Evolutionary conservation across 2,329 filamentous ascomycete species (phyloP), one percentile per base, ranked within the genome.

Genomic region (Fusarium compactum): DNA sequence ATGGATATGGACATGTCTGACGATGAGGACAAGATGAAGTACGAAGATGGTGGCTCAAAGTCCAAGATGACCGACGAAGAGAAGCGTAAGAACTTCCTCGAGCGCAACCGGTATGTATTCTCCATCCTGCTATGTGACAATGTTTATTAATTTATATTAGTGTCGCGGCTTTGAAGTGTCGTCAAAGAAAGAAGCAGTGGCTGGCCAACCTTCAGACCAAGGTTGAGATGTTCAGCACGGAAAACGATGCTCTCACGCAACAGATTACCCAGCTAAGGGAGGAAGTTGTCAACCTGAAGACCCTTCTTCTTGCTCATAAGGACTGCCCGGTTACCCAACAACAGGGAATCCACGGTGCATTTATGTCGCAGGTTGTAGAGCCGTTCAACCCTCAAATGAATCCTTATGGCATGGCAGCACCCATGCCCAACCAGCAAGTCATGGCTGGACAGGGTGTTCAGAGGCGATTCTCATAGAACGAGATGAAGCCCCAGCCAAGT

Each of bases 111-210:
- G 95, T 97, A 89, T 76, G 89, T 83, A 50, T 29, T 45, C 24
- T 40, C 15, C 50, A 29, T 12, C 16, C n/a, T 9, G 12, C 5
- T 29, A 15, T 5, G 11, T 24, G 32, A 24, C 5, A 8, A 40
- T 24, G 24, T 18, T 20, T 25, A 10, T 29, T 70, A 66, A 67
- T 67, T 65, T 16, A 20, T 27, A 9, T 24, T 71, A 98, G 96
- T 78, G 94, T 99, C 71, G 96, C 96, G 68, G 96, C 96, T 5
- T 85, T 99, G 64, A 99, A 99, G 79, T 99, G 96, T 81, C 92
- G 96, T 66, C 96, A 99, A 80, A 90, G 96, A 22, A 99, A 99
- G 86, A 99, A 99, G 86, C 96, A 98, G 79, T 99, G 96, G 96
- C 88, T 98, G 62, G 92, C 93, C 32, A 98, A 97, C 74, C 86